Evolutionary conservation across 129 eudicot genomes (phyloP).

Genomic region (Escallonia herrerae): DNA sequence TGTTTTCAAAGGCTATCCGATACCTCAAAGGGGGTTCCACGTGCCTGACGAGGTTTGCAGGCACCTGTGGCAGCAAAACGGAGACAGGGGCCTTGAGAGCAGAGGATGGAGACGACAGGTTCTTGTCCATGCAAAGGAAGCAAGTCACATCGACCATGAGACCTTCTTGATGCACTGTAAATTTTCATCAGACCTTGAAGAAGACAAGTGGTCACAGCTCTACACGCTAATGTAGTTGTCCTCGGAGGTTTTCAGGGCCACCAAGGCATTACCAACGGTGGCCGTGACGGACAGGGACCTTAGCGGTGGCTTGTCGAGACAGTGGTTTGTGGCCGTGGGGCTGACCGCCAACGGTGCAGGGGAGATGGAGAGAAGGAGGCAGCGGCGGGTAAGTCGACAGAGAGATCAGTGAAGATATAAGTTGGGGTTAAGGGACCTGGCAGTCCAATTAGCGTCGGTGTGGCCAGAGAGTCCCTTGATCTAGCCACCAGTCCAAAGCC

Average conservation of each 20-base stretch:
- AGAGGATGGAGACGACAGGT: conserved; percentile 40
- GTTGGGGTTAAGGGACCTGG: too few species aligned
- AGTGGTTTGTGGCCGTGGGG: conserved; percentile 27
- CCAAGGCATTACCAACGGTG: conserved; percentile 57
- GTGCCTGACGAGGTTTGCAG: conserved; percentile 33
- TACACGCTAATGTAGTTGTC: conserved; percentile 60
- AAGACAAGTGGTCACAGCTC: conserved; percentile 41
- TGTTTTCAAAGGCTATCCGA: background rate
- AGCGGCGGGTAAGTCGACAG: too few species aligned
- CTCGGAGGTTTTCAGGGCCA: conserved; percentile 48
- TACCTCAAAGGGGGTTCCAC: conserved; percentile 75
- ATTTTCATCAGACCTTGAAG: background rate
- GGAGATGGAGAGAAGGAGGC: too few species aligned
- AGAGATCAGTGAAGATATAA: too few species aligned
- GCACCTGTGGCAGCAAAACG: conserved; percentile 27
- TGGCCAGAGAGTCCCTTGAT: too few species aligned
- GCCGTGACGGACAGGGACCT: conserved; percentile 51
- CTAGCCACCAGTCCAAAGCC: too few species aligned
- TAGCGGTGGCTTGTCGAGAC: conserved; percentile 80
- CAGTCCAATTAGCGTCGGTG: too few species aligned
- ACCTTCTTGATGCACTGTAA: conserved; percentile 65
- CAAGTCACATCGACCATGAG: conserved; percentile 71
- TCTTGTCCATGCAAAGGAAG: conserved; percentile 49
- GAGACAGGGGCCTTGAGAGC: conserved; percentile 67
- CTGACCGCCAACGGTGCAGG: too few species aligned